Conservation (phyloP, 169 alveolate species). For the Cyclospora cayetanensis region DNA sequence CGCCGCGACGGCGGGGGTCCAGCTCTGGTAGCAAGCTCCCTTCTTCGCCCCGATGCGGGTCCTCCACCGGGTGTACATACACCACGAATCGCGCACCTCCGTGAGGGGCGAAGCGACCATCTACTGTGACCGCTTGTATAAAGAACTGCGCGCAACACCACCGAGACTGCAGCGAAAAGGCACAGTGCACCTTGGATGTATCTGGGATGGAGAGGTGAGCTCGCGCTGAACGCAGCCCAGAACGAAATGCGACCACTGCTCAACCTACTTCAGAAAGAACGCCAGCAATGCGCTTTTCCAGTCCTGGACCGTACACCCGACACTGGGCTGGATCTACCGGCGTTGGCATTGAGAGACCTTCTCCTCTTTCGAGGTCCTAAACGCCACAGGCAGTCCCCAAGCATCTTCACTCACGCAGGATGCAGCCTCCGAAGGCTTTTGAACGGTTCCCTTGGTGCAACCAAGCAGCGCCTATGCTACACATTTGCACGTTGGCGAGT, state of each 20-base stretch:
- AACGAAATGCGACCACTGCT: background rate
- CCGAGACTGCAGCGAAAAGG: too few relatives aligned
- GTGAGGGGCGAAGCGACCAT: background rate
- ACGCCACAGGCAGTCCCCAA: too few relatives aligned
- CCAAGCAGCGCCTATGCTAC: too few relatives aligned
- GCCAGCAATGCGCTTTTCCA: background rate
- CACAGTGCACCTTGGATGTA: too few relatives aligned
- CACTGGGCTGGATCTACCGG: background rate
- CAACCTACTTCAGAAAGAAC: background rate
- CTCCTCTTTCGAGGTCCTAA: conserved; percentile 43
- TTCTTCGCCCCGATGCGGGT: background rate
- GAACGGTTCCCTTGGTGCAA: too few relatives aligned
- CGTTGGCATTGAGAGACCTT: background rate
- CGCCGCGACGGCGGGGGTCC: background rate
- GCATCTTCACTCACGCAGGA: too few relatives aligned
- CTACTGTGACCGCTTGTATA: conserved; percentile 30
- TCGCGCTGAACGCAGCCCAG: too few relatives aligned
- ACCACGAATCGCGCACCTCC: conserved; percentile 16
- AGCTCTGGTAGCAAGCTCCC: background rate
- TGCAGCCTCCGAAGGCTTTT: too few relatives aligned
- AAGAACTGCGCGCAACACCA: too few relatives aligned
- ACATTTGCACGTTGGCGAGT: too few relatives aligned
- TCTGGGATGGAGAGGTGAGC: too few relatives aligned
- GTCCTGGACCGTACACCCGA: conserved; percentile 46
- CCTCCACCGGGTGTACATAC: background rate